These are phyloP conservation scores for Aspergillus aculeatus DNA, from an alignment of 2,329 filamentous ascomycete genomes.

Conservation along the genomic window DNA sequence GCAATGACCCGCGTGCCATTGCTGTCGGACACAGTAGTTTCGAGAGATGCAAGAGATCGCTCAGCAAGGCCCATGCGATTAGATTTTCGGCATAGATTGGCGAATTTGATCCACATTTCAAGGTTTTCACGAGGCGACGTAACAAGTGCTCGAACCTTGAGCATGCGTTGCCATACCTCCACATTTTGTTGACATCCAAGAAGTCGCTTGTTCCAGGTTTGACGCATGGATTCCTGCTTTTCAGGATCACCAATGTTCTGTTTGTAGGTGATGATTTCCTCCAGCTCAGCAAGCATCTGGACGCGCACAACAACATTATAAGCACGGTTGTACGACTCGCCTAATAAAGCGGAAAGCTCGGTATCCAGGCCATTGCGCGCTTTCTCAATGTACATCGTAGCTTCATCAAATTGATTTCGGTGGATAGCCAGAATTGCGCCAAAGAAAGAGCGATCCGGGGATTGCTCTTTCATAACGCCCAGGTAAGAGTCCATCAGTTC, in stretches of 20 bases:
- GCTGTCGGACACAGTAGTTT: conserved; percentile 62
- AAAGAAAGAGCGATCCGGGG: conserved; percentile 95
- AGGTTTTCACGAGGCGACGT: conserved; percentile 90
- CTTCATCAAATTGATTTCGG: conserved; percentile 91
- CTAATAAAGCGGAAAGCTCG: conserved; percentile 92
- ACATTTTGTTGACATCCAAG: conserved; percentile 96
- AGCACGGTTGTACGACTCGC: conserved; percentile 95
- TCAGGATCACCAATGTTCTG: conserved; percentile 75
- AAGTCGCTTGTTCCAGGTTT: conserved; percentile 92
- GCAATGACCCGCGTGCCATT: conserved; percentile 41
- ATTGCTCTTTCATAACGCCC: conserved; percentile 88
- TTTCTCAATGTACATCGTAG: conserved; percentile 83
- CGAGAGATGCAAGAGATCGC: conserved; percentile 88
- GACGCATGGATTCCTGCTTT: conserved; percentile 86
- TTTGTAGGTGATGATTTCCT: conserved; percentile 98
- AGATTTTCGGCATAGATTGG: conserved; percentile 96
- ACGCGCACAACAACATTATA: conserved; percentile 98
- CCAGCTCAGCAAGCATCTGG: conserved; percentile 97
- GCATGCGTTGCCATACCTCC: conserved; percentile 97
- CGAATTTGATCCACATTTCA: conserved; percentile 99
- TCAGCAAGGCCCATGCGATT: conserved; percentile 91
- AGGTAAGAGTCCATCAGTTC: conserved; percentile 98
- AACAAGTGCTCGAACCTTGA: conserved; percentile 88
- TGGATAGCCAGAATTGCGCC: conserved; percentile 93
- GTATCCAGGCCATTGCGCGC: conserved; percentile 92